Percentiles rank a stretch among this genome's conserved stretches.
Conservation (phyloP, 495 filamentous ascomycete genomes). For the Penicillium atrosanguineum region DNA sequence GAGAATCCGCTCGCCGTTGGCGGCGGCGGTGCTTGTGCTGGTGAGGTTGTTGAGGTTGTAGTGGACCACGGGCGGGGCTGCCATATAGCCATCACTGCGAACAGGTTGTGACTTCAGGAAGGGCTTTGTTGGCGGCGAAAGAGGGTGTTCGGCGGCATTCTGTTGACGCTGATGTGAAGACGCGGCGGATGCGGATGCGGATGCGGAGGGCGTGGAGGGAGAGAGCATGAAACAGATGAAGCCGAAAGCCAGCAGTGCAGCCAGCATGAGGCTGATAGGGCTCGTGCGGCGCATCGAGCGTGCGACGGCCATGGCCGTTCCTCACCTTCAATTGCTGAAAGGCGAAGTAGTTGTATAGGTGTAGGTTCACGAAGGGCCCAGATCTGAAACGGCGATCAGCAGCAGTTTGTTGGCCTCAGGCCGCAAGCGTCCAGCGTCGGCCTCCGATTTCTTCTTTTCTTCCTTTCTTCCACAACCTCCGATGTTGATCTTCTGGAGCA, state of each 20-base stretch:
- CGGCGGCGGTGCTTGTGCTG: conserved; percentile 67
- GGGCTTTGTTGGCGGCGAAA: conserved; percentile 82
- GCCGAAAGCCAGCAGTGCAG: conserved; percentile 57
- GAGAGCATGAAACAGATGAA: conserved; percentile 65
- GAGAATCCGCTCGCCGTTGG: conserved; percentile 79
- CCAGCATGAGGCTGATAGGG: conserved; percentile 64
- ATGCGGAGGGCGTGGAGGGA: conserved; percentile 37
- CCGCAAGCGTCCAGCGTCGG: background rate
- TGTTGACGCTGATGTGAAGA: conserved; percentile 50
- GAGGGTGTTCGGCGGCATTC: conserved; percentile 64
- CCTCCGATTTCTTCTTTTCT: background rate
- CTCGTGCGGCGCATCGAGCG: conserved; percentile 64
- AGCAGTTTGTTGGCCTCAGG: conserved; percentile 19
- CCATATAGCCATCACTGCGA: conserved; percentile 51
- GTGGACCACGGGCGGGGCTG: conserved; percentile 84
- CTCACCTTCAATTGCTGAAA: conserved; percentile 4
- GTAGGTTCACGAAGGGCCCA: conserved; percentile 2
- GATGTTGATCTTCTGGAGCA: no score
- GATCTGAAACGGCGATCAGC: conserved; percentile 16
- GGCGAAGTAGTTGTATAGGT: conserved; percentile 9
- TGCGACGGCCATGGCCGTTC: conserved; percentile 49
- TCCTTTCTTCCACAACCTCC: no score
- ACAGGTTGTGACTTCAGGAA: conserved; percentile 65
- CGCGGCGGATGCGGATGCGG: conserved; percentile 32
- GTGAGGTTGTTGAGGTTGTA: conserved; percentile 95